These are phyloP conservation scores for Erysimum cheiri DNA, from an alignment of 441 rosid species.

Conservation along the genomic window DNA sequence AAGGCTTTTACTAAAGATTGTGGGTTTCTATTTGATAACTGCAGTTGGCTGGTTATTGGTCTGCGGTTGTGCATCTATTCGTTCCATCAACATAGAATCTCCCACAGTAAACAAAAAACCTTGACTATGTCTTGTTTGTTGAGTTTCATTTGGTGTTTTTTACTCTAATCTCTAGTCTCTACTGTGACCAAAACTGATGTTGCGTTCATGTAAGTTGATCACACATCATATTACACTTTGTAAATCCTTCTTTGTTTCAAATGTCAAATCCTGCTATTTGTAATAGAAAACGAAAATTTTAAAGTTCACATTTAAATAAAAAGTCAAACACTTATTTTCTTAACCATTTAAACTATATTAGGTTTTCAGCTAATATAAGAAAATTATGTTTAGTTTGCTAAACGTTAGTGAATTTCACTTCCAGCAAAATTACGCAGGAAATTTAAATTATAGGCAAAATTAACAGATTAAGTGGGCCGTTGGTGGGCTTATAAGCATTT, in stretches of 20 bases:
- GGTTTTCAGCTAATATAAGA: neutral
- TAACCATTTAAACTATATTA: neutral
- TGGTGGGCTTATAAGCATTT: neutral
- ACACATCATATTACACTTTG: conserved; percentile 1
- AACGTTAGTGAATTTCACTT: neutral
- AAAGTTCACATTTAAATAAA: neutral
- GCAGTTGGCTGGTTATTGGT: conserved; percentile 81
- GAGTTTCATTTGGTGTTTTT: conserved; percentile 14
- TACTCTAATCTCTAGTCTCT: neutral
- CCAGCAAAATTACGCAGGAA: neutral
- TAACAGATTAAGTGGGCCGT: neutral
- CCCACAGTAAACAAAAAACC: conserved; percentile 1
- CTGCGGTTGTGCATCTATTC: conserved; percentile 43
- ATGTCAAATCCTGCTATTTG: neutral
- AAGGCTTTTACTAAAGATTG: conserved; percentile 9
- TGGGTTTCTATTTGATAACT: conserved; percentile 13
- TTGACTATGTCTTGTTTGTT: conserved; percentile 5
- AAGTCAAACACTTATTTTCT: neutral
- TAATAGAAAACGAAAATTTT: neutral
- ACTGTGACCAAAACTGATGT: neutral
- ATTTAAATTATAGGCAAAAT: neutral
- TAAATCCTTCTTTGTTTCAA: neutral
- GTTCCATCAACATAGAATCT: conserved; percentile 34
- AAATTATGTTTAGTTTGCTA: neutral
- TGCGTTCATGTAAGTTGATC: conserved; percentile 12